These are phyloP conservation scores for Panicum hallii DNA, from an alignment of 202 grass and related monocot genomes.

Conservation along the genomic window DNA sequence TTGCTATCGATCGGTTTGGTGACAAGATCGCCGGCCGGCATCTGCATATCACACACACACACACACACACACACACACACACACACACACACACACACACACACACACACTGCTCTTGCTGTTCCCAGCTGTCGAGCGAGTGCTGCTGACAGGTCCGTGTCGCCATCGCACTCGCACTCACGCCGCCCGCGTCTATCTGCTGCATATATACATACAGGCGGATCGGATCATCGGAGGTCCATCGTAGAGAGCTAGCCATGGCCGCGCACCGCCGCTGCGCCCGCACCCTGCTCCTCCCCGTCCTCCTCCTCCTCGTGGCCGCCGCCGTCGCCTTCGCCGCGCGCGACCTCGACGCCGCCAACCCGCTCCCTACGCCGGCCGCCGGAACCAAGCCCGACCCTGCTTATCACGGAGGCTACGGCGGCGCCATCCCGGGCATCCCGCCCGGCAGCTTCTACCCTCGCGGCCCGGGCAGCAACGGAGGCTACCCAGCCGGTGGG, in stretches of 20 bases:
- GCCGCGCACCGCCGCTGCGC: not conserved
- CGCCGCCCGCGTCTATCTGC: not conserved
- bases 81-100: too few relatives aligned
- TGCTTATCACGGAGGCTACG: constrained; percentile 7
- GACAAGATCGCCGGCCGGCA: too few relatives aligned
- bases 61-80: too few relatives aligned
- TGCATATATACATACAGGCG: too few relatives aligned
- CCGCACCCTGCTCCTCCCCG: not conserved
- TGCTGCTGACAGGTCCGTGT: not conserved
- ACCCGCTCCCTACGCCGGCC: not conserved
- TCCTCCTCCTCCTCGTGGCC: not conserved
- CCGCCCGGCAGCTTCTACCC: not conserved
- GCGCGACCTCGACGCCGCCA: constrained; percentile 24
- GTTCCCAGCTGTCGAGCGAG: too few relatives aligned
- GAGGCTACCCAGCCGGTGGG: not conserved
- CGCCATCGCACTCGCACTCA: not conserved
- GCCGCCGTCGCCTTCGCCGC: not conserved
- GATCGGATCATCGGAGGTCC: too few relatives aligned
- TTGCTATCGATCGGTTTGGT: too few relatives aligned
- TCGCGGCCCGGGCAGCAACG: constrained; percentile 11
- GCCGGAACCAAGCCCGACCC: not conserved
- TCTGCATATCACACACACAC: too few relatives aligned
- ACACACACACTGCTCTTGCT: too few relatives aligned
- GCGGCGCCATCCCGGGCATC: not conserved
- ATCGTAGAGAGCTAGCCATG: not conserved